Percentiles rank a stretch among this genome's conserved stretches.
phyloP scores from a whole-genome alignment of 2,329 filamentous ascomycete species.

The Epichloe sylvatica region DNA sequence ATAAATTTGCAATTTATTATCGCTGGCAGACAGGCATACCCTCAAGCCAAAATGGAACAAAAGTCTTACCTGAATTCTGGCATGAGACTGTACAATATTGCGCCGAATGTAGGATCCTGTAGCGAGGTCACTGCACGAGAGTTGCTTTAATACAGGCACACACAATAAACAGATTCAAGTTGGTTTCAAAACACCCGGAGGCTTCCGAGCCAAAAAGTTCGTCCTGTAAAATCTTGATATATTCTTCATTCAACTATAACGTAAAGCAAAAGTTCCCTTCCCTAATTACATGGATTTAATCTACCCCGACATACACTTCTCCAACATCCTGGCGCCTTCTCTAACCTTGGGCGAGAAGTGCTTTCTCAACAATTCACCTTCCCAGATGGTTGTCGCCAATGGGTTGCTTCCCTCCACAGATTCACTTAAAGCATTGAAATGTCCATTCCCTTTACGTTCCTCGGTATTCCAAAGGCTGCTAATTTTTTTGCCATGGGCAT shows the following conservation, averaged over 20 bases:
- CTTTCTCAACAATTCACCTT: slow-evolving; percentile 69
- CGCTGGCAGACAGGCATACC: not conserved
- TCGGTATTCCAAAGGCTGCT: slow-evolving; percentile 86
- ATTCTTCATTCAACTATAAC: not conserved
- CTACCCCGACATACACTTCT: slow-evolving; percentile 44
- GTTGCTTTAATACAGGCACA: not conserved
- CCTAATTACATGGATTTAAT: not conserved
- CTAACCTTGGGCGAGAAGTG: slow-evolving; percentile 82
- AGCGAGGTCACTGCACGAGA: not conserved
- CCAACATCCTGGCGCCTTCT: slow-evolving; percentile 55
- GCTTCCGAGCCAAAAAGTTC: not conserved
- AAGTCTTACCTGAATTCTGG: not conserved
- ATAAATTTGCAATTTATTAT: not conserved
- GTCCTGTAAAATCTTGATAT: too few species aligned
- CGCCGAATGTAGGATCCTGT: not conserved
- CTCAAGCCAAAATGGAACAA: not conserved
- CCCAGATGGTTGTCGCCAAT: slow-evolving; percentile 83
- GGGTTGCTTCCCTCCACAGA: slow-evolving; percentile 81
- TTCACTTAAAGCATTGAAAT: slow-evolving; percentile 58
- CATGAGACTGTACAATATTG: not conserved
- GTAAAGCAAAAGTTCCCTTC: not conserved
- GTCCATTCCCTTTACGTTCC: slow-evolving; percentile 80
- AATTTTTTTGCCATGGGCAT: slow-evolving; percentile 70
- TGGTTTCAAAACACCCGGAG: not conserved
- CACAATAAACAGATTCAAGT: not conserved